Evolutionary conservation across 1,139 yeast genomes (phyloP), one percentile per base, ranked within the genome.

Genomic region (Candida dubliniensis): DNA sequence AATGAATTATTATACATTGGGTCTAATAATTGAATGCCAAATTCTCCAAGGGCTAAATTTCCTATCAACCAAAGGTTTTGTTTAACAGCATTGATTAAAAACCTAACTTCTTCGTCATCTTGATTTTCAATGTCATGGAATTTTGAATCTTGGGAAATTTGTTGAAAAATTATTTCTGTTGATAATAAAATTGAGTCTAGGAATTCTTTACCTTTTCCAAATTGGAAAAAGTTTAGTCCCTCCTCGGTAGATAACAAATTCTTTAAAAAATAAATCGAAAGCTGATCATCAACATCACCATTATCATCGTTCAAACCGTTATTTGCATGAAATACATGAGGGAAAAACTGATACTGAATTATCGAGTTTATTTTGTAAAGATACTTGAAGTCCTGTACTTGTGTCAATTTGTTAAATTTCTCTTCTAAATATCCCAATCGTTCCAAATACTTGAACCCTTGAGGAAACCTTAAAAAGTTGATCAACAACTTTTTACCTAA

Each of bases 61-160:
- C 97, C 97, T 36, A 88, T 73, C 3, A 95, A 85, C 97, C 98
- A 93, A 39, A 91, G 59, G 40, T 86, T 80, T 12, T 91, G 89
- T 57, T 87, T 88, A 25, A 90, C 30, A 26, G 41, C 25, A 36
- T 46, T 41, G 3, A 52, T 26, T 30, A 46, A 34, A 38, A 41
- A 32, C 6, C 40, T 36, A 4, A 25, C 34, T 24, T 46, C 42
- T 6, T 34, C 30, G 9, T 49, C 36, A 38, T 41, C 44, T 40
- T 45, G 49, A 34, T 47, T 47, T 31, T 51, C 56, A 34, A 50
- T 47, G 40, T 50, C 54, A 9, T 45, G 31, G 31, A 46, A 50
- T 11, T 50, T 58, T 6, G 56, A 60, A 10, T 50, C 47, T 1
- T 45, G 14, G 24, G 49, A 48, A 10, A 61, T 42, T 33, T 56